Base-by-base conservation (phyloP, 1,139 yeast species). In the Geotrichum histeridarum region DNA sequence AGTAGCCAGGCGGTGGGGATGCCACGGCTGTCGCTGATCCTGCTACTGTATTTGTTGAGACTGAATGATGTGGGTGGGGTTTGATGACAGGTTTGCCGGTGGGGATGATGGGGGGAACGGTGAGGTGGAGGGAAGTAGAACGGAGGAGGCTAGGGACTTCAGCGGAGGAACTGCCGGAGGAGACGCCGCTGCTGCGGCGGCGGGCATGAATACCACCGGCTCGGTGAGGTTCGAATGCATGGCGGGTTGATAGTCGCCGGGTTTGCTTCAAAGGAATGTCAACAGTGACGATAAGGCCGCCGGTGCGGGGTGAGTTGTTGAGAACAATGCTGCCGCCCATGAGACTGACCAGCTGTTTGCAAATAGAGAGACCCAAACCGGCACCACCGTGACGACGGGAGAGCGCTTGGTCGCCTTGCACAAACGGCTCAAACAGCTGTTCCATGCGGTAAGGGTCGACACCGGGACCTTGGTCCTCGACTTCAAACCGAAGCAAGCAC, bases 331-430 rank as follows among this genome's bases (percentile, higher is more conserved):
- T 60, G 2, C 77, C 77, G 4, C 74, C 73, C 91, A 91, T 88
- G 83, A 91, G 83, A 38, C 79, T 80, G 0, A 96, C 95, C 59
- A 93, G 77, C 70, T 93, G 97, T 57, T 91, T 79, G 70, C 97
- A 91, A 67, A 93, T 91, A 0, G 96, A 88, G 49, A 93, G 77
- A 1, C 99, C 99, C 53, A 93, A 75, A 8, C 99, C 99, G 0
- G 97, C 90, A 61, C 99, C 99, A 55, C 97, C 96, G 67, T 87
- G 86, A 54, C 91, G 87, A 67, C 96, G 77, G 2, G 95, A 86
- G 39, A 91, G 76, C 0, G 97, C 90, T 69, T 91, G 97, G 65
- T 93, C 98, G 45, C 98, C 98, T 71, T 91, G 99, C 35, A 89
- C 89, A 73, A 93, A 93, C 2, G 97, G 97, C 66, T 93, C 97